These are phyloP conservation scores for Plasmodium coatneyi DNA, from an alignment of 169 alveolate genomes.

Conservation along the genomic window DNA sequence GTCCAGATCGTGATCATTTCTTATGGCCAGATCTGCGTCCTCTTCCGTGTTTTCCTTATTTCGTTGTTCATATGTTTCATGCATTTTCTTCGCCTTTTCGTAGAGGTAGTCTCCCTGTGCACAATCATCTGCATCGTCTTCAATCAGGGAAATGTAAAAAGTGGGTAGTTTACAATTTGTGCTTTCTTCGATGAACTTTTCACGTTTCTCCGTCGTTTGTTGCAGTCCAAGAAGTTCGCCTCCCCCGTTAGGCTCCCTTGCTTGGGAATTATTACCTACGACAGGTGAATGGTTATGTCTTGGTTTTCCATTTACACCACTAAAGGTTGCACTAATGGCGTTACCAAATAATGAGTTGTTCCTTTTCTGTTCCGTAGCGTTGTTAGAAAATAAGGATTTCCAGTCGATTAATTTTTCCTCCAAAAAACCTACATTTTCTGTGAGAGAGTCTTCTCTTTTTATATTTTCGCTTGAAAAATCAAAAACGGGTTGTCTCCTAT, in stretches of 20 bases:
- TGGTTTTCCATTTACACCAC: neutral
- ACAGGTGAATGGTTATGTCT: neutral
- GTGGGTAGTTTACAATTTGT: neutral
- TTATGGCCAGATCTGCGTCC: neutral
- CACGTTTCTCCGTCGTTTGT: neutral
- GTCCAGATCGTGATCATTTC: conserved; percentile 6
- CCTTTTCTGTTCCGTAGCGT: neutral
- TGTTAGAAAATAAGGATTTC: conserved; percentile 70
- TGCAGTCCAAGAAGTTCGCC: conserved; percentile 4
- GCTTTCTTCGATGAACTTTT: neutral
- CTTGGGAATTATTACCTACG: neutral
- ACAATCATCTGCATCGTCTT: conserved; percentile 65
- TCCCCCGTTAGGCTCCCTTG: neutral
- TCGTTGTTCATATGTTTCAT: conserved; percentile 38
- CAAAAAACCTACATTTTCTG: conserved; percentile 11
- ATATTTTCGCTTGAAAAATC: conserved; percentile 17
- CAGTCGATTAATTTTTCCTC: conserved; percentile 73
- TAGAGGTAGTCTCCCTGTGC: conserved; percentile 56
- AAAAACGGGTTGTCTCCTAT: neutral
- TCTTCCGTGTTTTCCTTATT: conserved; percentile 30
- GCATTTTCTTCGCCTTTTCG: conserved; percentile 65
- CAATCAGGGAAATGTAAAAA: conserved; percentile 42
- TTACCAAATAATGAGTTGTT: conserved; percentile 22
- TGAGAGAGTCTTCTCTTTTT: conserved; percentile 28
- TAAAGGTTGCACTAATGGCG: conserved; percentile 34